Base-by-base conservation (phyloP, 192 early-diverging fungal genomes). In the Diversispora eburnea region DNA sequence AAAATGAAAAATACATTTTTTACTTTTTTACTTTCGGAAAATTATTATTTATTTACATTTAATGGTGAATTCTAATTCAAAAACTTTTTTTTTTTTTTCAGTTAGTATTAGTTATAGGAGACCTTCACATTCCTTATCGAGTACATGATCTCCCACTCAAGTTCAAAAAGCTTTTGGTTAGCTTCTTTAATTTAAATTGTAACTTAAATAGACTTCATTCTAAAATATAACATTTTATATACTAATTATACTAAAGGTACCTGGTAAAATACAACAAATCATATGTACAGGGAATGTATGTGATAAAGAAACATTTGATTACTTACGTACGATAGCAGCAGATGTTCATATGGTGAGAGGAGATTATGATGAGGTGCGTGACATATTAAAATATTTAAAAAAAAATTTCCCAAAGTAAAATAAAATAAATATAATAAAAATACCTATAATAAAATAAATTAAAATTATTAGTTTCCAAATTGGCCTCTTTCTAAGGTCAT, bases 201-300 rank as follows among this genome's bases (percentile, higher is more conserved):
- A 54, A 51, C 19, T 12, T 48, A n/a, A 54, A 17, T 2, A 25
- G 25, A 51, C 10, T 63, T 20, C 17, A 43, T 41, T 25, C 45
- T 10, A 17, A 46, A 22, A 57, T 41, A 33, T 20, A 45, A 19
- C 72, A 49, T 39, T 45, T 46, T 47, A 49, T 57, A 39, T 66
- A 43, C 10, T n/a, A n/a, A n/a, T 6, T 49, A 45, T 33, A 41
- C 33, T 8, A 45, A 76, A 87, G 85, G 88, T 92, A 5, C 93
- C 94, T 8, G 97, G 97, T 51, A 99, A 99, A 79, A 99, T 99
- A 73, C 93, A 97, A 78, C 90, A 92, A 77, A 95, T 98, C 76
- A 86, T 99, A 55, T 92, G 89, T 77, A 97, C 94, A 5, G 97
- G 97, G 45, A 98, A 98, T 78, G 79, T 94, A 1, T 88, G 83